Percentiles rank a stretch among this genome's conserved stretches.
phyloP scores from a whole-genome alignment of 1,284 basidiomycete species.

The Clitocybe nebularis region DNA sequence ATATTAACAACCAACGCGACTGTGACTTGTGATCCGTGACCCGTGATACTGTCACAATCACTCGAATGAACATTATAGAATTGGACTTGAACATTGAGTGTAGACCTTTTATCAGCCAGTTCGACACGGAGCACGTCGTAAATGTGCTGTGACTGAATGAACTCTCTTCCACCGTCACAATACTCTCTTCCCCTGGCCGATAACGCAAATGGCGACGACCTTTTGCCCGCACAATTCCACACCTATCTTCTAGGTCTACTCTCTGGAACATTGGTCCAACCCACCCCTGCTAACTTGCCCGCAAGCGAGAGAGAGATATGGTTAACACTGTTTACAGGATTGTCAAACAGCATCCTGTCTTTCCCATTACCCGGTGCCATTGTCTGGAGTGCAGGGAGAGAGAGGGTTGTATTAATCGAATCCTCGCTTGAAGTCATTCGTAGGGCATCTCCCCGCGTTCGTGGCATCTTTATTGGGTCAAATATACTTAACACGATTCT shows the following conservation, averaged over 20 bases:
- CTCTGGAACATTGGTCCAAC: not conserved
- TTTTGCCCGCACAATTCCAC: not conserved
- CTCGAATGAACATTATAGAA: too few species aligned
- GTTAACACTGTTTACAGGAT: slow-evolving; percentile 42
- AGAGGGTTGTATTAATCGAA: slow-evolving; percentile 53
- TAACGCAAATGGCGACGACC: too few species aligned
- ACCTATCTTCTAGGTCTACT: not conserved
- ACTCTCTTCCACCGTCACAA: too few species aligned
- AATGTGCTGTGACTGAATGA: too few species aligned
- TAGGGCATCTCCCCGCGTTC: slow-evolving; percentile 43
- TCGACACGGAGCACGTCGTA: too few species aligned
- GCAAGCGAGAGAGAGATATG: slow-evolving; percentile 23
- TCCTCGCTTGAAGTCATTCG: slow-evolving; percentile 50
- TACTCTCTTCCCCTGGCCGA: too few species aligned
- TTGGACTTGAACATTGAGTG: too few species aligned
- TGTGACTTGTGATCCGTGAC: too few species aligned
- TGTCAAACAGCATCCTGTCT: slow-evolving; percentile 50
- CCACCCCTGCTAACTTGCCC: not conserved
- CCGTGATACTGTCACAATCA: too few species aligned
- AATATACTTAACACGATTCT: slow-evolving; percentile 46
- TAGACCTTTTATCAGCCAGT: too few species aligned
- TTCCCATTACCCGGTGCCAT: slow-evolving; percentile 43
- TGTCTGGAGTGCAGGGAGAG: slow-evolving; percentile 50
- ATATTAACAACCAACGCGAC: too few species aligned
- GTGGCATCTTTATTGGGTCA: slow-evolving; percentile 44